Conservation (phyloP, 2,329 filamentous ascomycete species). For the Alternaria tenuissima region DNA sequence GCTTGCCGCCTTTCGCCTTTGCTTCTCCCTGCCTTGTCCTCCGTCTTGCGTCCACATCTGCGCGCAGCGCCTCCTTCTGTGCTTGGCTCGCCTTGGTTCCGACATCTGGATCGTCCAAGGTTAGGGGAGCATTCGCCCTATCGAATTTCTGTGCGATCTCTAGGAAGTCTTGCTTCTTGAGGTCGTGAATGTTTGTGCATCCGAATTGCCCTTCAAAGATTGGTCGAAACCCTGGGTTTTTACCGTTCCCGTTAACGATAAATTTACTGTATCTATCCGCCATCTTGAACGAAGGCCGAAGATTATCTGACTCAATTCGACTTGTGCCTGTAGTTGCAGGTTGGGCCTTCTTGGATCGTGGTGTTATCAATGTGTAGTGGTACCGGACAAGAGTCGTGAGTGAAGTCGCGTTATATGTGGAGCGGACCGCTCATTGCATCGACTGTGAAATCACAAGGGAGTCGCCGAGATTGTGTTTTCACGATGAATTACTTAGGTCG, state of each 20-base stretch:
- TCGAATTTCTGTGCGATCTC: not conserved
- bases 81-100: not conserved
- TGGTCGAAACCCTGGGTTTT: not conserved
- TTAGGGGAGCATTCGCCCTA: not conserved
- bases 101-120: not conserved
- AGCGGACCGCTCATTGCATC: not conserved
- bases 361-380: not conserved
- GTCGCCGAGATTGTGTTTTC: not conserved
- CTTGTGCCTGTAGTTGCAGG: not conserved
- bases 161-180: not conserved
- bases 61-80: not conserved
- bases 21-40: not conserved
- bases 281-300: not conserved
- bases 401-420: not conserved
- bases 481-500: not conserved
- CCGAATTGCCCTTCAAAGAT: not conserved
- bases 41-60: not conserved
- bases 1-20: not conserved
- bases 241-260: not conserved
- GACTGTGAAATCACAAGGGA: not conserved
- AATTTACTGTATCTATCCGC: not conserved
- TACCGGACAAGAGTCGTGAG: not conserved
- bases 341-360: fast-evolving
- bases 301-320: not conserved
- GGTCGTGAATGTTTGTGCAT: not conserved